Percentiles rank a stretch among this genome's conserved stretches.
These are phyloP conservation scores for Phylloporus sp. DNA, from an alignment of 768 basidiomycete species.

Conservation along the genomic window DNA sequence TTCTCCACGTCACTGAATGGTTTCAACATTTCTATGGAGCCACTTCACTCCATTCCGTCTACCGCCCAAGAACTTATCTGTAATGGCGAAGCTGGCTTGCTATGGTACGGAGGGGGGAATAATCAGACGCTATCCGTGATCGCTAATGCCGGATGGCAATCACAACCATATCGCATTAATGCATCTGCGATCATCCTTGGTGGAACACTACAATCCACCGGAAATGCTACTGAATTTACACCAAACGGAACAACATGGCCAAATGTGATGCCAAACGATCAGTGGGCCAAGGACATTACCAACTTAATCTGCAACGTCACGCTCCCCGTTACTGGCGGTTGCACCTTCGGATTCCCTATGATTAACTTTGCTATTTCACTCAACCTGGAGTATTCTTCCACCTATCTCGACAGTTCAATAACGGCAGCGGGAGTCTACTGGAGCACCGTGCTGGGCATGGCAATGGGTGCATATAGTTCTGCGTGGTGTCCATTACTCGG, in stretches of 20 bases:
- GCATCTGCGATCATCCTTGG: constrained; percentile 8
- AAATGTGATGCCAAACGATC: constrained; percentile 6
- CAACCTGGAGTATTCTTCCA: not conserved
- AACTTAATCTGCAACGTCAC: constrained; percentile 11
- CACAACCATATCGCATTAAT: constrained; percentile 3
- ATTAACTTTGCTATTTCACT: constrained; percentile 1
- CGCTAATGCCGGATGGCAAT: not conserved
- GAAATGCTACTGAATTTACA: constrained; percentile 9
- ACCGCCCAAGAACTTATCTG: constrained; percentile 10
- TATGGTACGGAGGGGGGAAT: constrained; percentile 8
- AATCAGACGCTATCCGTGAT: constrained; percentile 11
- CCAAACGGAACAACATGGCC: constrained; percentile 14
- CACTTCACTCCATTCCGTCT: constrained; percentile 8
- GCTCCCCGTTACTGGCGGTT: not conserved
- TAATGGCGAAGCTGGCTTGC: no score
- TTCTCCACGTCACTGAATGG: constrained; percentile 8
- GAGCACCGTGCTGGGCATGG: constrained; percentile 7
- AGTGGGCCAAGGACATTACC: constrained; percentile 18
- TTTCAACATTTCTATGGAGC: constrained; percentile 14
- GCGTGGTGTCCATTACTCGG: constrained; percentile 41
- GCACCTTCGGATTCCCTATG: not conserved
- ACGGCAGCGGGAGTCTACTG: not conserved
- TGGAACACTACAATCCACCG: constrained; percentile 7
- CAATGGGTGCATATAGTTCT: constrained; percentile 7
- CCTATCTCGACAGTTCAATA: not conserved